A percentile compares a stretch with the other conserved stretches of the same genome.
Conservation (phyloP, 345 rosid genomes). For the Trapa bicornis region DNA sequence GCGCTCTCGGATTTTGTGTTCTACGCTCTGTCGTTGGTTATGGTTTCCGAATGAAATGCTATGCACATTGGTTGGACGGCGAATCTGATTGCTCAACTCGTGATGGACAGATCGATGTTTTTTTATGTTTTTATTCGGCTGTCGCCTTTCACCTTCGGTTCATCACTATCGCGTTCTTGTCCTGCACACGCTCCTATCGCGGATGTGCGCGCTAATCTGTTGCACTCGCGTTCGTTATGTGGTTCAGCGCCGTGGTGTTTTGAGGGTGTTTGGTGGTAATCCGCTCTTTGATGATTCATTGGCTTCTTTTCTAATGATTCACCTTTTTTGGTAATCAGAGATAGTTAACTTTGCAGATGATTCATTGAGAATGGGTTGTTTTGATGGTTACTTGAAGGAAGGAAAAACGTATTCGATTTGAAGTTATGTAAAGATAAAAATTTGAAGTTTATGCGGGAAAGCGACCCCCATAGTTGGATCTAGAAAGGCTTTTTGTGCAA, state of each 20-base stretch:
- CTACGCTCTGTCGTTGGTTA: no score
- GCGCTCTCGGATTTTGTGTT: no score
- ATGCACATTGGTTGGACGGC: no score
- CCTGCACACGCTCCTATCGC: neutral
- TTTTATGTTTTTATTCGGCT: no score
- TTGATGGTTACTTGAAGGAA: neutral
- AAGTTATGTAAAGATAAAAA: neutral
- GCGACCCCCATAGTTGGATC: no score
- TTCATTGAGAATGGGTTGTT: neutral
- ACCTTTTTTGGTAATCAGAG: neutral
- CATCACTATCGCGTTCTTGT: neutral
- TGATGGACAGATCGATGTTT: no score
- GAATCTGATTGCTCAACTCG: no score
- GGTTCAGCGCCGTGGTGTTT: neutral
- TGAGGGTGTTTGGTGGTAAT: neutral
- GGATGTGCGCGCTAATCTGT: neutral
- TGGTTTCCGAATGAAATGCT: no score
- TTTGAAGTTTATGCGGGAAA: neutral
- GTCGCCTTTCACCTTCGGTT: no score
- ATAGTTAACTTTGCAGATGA: neutral
- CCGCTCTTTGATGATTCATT: constrained; percentile 1
- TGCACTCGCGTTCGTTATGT: neutral
- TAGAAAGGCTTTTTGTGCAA: no score
- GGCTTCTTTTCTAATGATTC: neutral
- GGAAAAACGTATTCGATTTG: neutral